Evolutionary conservation across 2,329 filamentous ascomycete genomes (phyloP).

Genomic region (Paraphoma chrysanthemicola): DNA sequence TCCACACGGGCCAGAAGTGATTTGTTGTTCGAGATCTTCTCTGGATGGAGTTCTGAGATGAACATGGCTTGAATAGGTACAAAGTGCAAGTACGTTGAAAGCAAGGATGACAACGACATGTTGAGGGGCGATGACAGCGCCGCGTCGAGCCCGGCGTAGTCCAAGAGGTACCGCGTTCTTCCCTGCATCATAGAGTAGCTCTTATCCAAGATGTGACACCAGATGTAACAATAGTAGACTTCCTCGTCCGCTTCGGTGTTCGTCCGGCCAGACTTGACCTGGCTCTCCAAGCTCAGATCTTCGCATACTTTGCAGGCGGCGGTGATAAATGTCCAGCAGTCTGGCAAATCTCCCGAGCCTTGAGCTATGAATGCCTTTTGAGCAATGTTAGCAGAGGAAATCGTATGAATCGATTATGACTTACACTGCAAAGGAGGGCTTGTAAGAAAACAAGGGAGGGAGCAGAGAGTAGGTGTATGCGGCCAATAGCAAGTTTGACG

Average conservation of each 20-base stretch:
- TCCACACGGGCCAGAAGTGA: slow-evolving; percentile 14
- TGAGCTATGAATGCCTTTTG: slow-evolving; percentile 25
- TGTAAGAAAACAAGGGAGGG: background rate
- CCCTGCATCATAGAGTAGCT: slow-evolving; percentile 30
- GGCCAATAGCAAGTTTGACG: background rate
- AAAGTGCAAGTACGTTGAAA: slow-evolving; percentile 23
- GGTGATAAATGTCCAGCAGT: slow-evolving; percentile 27
- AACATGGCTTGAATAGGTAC: slow-evolving; percentile 23
- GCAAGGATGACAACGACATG: slow-evolving; percentile 14
- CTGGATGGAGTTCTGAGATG: slow-evolving; percentile 20
- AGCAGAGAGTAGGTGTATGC: background rate
- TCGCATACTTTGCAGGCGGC: slow-evolving; percentile 27
- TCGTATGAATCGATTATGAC: background rate
- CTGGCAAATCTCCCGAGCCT: slow-evolving; percentile 21
- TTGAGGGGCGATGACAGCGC: slow-evolving; percentile 16
- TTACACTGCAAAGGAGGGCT: background rate
- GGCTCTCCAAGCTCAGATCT: slow-evolving; percentile 21
- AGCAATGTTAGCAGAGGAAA: background rate
- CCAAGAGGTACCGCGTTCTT: slow-evolving; percentile 20
- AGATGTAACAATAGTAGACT: slow-evolving; percentile 25
- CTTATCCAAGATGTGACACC: slow-evolving; percentile 33
- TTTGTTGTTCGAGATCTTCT: slow-evolving; percentile 18
- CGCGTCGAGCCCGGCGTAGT: slow-evolving; percentile 20
- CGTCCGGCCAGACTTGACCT: slow-evolving; percentile 10
- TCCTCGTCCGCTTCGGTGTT: slow-evolving; percentile 21